phyloP scores from a whole-genome alignment of 805 yeast genomes.

The Candida succiphila region DNA sequence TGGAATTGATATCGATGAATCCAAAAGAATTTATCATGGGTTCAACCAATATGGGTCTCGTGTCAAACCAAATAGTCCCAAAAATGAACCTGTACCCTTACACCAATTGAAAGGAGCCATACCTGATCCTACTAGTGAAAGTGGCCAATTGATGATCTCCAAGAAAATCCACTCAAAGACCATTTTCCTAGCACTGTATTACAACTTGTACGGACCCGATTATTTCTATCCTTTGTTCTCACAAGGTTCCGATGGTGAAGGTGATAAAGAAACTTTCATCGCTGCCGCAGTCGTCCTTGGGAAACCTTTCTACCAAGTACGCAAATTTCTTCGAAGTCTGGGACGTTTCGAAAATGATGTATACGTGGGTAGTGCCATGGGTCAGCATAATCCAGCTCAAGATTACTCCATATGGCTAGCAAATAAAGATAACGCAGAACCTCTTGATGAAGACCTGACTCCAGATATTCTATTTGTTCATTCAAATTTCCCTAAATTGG shows the following conservation, averaged over 20 bases:
- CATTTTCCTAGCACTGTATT: conserved; percentile 45
- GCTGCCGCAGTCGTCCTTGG: conserved; percentile 50
- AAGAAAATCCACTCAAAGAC: conserved; percentile 45
- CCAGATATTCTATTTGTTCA: conserved; percentile 44
- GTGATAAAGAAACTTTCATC: conserved; percentile 52
- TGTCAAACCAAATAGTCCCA: conserved; percentile 18
- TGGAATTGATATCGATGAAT: conserved; percentile 32
- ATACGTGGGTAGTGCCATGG: conserved; percentile 68
- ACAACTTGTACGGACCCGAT: conserved; percentile 51
- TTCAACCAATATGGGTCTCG: conserved; percentile 24
- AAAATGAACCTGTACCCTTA: conserved; percentile 28
- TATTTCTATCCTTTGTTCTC: conserved; percentile 44
- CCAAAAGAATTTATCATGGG: conserved; percentile 28
- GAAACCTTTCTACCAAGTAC: conserved; percentile 52
- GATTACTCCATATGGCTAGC: conserved; percentile 33
- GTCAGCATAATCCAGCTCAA: conserved; percentile 59
- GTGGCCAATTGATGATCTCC: conserved; percentile 53
- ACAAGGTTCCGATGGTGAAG: conserved; percentile 40
- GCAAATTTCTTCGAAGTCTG: conserved; percentile 43
- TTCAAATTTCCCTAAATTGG: conserved; percentile 57
- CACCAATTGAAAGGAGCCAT: conserved; percentile 54
- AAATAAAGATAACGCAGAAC: conserved; percentile 11
- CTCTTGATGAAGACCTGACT: conserved; percentile 11
- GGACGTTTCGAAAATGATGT: conserved; percentile 34
- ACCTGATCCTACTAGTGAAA: conserved; percentile 56